Evolutionary conservation across 163 green algal species (phyloP).

Genomic region (Scenedesmus sp.): DNA sequence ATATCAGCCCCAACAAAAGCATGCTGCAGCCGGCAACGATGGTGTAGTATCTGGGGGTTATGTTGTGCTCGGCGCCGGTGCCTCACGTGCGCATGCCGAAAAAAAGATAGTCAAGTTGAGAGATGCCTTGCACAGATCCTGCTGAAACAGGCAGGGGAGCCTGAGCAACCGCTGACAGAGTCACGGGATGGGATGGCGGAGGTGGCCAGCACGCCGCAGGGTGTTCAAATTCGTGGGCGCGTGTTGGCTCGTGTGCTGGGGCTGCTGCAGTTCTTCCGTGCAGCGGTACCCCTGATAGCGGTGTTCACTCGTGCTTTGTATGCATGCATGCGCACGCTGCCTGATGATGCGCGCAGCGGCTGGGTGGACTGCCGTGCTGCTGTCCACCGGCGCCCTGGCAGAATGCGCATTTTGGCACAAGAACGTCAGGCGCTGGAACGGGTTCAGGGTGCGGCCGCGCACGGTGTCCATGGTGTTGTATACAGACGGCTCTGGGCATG

Average conservation of each 20-base stretch:
- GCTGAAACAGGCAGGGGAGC: background rate
- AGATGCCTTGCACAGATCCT: constrained; percentile 3
- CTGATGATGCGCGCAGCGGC: background rate
- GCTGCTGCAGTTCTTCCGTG: background rate
- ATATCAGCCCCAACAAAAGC: background rate
- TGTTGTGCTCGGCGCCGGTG: background rate
- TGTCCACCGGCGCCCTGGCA: background rate
- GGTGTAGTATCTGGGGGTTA: constrained; percentile 3
- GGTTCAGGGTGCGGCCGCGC: background rate
- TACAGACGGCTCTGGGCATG: background rate
- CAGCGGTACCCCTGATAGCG: background rate
- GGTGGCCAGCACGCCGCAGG: background rate
- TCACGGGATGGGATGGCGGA: background rate
- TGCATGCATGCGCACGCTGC: background rate
- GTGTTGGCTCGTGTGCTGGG: background rate
- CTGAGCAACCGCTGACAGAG: too few species aligned
- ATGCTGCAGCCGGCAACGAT: constrained; percentile 20
- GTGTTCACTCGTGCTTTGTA: constrained; percentile 12
- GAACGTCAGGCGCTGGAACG: background rate
- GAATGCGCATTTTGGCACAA: background rate
- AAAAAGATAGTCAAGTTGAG: constrained; percentile 2
- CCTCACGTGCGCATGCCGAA: constrained; percentile 31
- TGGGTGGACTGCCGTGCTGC: background rate
- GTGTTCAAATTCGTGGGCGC: too few species aligned
- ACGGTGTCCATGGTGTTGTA: background rate